These are phyloP conservation scores for Scutellaria galericulata DNA, from an alignment of 257 asterid species.

Conservation along the genomic window DNA sequence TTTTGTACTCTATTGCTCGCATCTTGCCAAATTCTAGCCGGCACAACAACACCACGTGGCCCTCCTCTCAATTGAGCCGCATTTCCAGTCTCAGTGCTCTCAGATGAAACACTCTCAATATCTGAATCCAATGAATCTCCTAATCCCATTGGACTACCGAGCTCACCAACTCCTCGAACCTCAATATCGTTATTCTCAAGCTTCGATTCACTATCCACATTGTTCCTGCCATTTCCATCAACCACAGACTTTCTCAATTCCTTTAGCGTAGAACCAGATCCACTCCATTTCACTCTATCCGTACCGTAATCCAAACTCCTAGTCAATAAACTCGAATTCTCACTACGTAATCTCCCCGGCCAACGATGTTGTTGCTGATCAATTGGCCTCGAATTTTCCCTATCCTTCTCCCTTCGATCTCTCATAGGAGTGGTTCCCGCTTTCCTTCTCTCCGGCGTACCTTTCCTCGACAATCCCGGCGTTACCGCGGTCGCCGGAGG, in stretches of 20 bases:
- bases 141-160: constrained; percentile 35
- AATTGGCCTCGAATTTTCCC: constrained; percentile 58
- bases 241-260: constrained; percentile 49
- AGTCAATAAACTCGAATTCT: constrained; percentile 54
- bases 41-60: constrained; percentile 62
- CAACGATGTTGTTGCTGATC: constrained; percentile 71
- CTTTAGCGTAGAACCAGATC: constrained; percentile 51
- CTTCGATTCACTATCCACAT: constrained; percentile 39
- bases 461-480: constrained; percentile 52
- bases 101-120: constrained; percentile 66
- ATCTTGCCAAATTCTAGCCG: constrained; percentile 67
- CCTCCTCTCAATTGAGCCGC: constrained; percentile 45
- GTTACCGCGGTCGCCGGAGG: constrained; percentile 49
- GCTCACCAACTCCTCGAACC: constrained; percentile 33
- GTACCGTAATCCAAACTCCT: constrained; percentile 72
- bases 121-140: constrained; percentile 57
- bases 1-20: constrained; percentile 43
- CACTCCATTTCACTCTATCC: constrained; percentile 46
- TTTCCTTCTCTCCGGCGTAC: constrained; percentile 79
- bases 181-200: constrained; percentile 39
- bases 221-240: constrained; percentile 41
- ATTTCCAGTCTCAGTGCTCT: constrained; percentile 47
- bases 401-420: constrained; percentile 51
- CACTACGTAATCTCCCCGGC: constrained; percentile 80
- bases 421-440: constrained; percentile 54